Evolutionary conservation across 2,329 filamentous ascomycete genomes (phyloP).

Genomic region (Chaetomium sp.): DNA sequence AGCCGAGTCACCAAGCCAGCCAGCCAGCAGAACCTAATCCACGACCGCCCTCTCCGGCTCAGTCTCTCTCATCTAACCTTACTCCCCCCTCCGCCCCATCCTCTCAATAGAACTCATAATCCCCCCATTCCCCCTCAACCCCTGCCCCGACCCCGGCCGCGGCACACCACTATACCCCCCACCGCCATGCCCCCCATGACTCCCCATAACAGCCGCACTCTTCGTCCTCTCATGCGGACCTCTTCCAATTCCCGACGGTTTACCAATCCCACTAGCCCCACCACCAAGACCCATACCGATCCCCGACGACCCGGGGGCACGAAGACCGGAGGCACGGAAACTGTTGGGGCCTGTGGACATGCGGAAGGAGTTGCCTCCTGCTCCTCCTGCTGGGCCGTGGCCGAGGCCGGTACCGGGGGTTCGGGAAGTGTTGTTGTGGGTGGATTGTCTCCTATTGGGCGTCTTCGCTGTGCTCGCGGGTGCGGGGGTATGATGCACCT

Average conservation of each 20-base stretch:
- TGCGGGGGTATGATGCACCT: neutral
- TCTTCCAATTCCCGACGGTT: slow-evolving; percentile 14
- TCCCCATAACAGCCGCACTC: slow-evolving; percentile 31
- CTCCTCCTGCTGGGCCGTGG: neutral
- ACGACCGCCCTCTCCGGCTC: no score
- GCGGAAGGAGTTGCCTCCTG: slow-evolving; percentile 33
- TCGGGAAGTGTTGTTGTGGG: neutral
- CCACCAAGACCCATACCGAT: slow-evolving; percentile 12
- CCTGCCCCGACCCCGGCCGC: slow-evolving; percentile 43
- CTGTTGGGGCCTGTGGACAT: slow-evolving; percentile 36
- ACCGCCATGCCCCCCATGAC: neutral
- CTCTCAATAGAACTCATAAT: slow-evolving; percentile 75
- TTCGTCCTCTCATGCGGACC: slow-evolving; percentile 41
- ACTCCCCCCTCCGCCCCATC: slow-evolving; percentile 52
- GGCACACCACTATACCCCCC: slow-evolving; percentile 35
- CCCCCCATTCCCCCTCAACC: slow-evolving; percentile 23
- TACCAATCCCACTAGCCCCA: slow-evolving; percentile 18
- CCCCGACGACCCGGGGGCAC: slow-evolving; percentile 42
- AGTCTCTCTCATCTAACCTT: neutral
- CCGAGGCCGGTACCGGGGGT: slow-evolving; percentile 6
- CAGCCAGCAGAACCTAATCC: neutral
- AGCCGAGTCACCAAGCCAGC: neutral
- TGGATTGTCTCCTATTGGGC: slow-evolving; percentile 14
- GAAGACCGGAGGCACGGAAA: slow-evolving; percentile 38
- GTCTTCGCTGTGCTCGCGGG: slow-evolving; percentile 5